Percentiles rank a stretch among this genome's conserved stretches.
phyloP scores from a whole-genome alignment of 495 filamentous ascomycete species.

The Daldinia decipiens region DNA sequence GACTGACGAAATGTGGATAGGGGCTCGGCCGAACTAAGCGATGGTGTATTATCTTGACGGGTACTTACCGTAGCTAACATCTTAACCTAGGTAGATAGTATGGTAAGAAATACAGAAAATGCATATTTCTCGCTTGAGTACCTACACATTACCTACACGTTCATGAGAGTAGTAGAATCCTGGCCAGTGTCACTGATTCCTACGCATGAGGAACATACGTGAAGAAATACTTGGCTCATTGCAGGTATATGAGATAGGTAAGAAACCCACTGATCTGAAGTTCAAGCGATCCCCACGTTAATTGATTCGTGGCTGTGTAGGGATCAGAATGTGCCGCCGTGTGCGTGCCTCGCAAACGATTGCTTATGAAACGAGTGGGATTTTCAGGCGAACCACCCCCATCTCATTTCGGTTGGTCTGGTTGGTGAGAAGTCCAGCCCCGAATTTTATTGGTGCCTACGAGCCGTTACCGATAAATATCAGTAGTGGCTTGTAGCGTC shows the following conservation, averaged over 20 bases:
- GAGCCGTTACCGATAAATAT: no score
- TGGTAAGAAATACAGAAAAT: no score
- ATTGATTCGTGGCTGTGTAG: slow-evolving; percentile 18
- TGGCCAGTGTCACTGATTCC: slow-evolving; percentile 6
- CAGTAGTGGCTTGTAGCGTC: not conserved
- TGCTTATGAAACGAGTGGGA: not conserved
- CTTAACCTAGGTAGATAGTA: no score
- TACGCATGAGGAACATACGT: not conserved
- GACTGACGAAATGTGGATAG: not conserved
- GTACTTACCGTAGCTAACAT: no score
- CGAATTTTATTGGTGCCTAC: no score
- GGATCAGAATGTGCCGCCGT: no score
- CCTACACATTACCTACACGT: no score
- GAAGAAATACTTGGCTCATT: slow-evolving; percentile 6
- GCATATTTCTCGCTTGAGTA: not conserved
- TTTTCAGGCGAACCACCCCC: slow-evolving; percentile 7
- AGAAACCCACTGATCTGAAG: slow-evolving; percentile 13
- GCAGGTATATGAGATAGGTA: slow-evolving; percentile 2
- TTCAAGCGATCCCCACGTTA: slow-evolving; percentile 6
- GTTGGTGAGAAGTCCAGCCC: not conserved
- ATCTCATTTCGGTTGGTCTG: not conserved
- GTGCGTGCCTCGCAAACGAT: not conserved
- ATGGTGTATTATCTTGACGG: not conserved
- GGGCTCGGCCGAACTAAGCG: not conserved
- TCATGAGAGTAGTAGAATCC: not conserved